Conservation (phyloP, 768 basidiomycete genomes). For the Pleurotus cornucopiae region DNA sequence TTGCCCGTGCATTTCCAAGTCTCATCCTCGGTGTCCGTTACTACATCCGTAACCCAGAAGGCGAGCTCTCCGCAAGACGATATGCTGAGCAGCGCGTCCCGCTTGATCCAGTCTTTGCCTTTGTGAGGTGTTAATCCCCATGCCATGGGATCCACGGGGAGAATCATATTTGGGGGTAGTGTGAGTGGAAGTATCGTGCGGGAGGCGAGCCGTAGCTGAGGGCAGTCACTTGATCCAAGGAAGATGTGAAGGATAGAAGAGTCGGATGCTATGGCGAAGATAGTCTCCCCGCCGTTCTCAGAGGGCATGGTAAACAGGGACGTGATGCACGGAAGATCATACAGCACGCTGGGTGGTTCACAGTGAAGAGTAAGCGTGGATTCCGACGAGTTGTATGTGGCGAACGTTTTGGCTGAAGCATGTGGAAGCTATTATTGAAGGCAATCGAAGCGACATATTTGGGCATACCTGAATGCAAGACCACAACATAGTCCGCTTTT, state of each 20-base stretch:
- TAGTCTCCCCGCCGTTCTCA: conserved; percentile 44
- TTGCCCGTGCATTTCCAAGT: conserved; percentile 68
- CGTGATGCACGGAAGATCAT: conserved; percentile 45
- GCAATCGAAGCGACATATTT: neutral
- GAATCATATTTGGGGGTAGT: conserved; percentile 46
- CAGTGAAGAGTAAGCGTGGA: conserved; percentile 52
- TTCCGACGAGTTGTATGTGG: conserved; percentile 51
- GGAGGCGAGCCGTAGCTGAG: conserved; percentile 42
- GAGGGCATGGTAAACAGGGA: conserved; percentile 68
- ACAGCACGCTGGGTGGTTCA: conserved; percentile 33
- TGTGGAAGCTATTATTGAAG: conserved; percentile 4
- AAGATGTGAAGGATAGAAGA: conserved; percentile 57
- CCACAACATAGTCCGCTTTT: conserved; percentile 62
- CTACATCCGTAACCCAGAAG: conserved; percentile 73
- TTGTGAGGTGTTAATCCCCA: conserved; percentile 42
- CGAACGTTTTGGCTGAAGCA: conserved; percentile 45
- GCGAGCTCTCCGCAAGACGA: conserved; percentile 74
- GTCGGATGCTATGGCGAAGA: conserved; percentile 63
- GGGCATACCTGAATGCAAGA: conserved; percentile 58
- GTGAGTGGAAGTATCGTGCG: conserved; percentile 50
- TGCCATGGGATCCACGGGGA: conserved; percentile 87
- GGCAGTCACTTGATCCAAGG: conserved; percentile 22
- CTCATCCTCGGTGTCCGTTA: conserved; percentile 8
- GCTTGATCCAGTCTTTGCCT: conserved; percentile 40
- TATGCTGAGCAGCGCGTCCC: conserved; percentile 78